Evolutionary conservation across 345 rosid genomes (phyloP), one percentile per base, ranked within the genome.

Genomic region (Lumnitzera racemosa): DNA sequence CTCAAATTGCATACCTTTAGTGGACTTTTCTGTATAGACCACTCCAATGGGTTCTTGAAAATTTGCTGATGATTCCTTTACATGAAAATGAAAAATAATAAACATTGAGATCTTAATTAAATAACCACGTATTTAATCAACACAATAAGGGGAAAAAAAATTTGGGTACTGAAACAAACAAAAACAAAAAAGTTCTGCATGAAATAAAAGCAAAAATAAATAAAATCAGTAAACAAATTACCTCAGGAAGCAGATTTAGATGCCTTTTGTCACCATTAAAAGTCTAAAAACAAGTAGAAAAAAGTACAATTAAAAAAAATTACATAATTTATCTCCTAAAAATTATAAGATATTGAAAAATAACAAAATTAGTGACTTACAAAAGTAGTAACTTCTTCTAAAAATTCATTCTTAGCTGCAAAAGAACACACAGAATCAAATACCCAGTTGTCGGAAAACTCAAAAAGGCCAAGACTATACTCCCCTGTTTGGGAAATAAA

Each of bases 211-310:
- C 20, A 20, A 20, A 20, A 20, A 20, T 27, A 27, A 27, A 27
- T 27, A 3, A 2, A 27, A 27, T 27, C 31, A 5, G 5, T 27
- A 27, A 27, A 27, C 31, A 27, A 27, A 27, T 27, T 58, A 89
- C 98, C 90, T 82, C 88, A 1, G 85, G 90, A 63, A 92, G 77
- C 63, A 86, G 74, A 80, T 89, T 83, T 27, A 89, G 74, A 66
- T 70, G 96, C 47, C 74, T 66, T 27, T 59, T 51, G 23, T 87
- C 87, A 31, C 85, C 83, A 54, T 74, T 69, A 49, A 76, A 69
- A 62, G 79, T 79, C 95, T 94, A 66, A 63, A 13, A 58, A 58
- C 52, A 62, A 56, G 58, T 15, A 58, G 14, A 41, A 56, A 20
- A 61, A 54, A 16, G 31, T 27, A 27, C 4, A 46, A 29, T 41